These are phyloP conservation scores for Botryosphaeria dothidea DNA, from an alignment of 2,329 filamentous ascomycete species.

Conservation along the genomic window DNA sequence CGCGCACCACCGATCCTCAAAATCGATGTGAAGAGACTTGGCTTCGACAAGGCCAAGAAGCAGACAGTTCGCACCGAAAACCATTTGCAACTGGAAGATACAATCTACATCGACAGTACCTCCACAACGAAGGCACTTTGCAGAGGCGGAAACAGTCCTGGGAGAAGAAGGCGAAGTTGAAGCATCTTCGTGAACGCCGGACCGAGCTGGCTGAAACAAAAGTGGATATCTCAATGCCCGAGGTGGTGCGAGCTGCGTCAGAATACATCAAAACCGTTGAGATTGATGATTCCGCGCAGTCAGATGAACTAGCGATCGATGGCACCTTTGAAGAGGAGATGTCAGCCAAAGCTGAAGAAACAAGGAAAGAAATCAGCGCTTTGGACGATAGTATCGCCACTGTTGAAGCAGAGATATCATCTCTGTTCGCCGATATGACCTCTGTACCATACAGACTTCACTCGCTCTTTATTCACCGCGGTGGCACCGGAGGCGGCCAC, in stretches of 20 bases:
- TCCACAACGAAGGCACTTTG: conserved; percentile 44
- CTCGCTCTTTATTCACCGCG: conserved; percentile 89
- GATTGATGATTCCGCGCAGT: background rate
- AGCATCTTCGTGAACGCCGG: conserved; percentile 52
- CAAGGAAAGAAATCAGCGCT: conserved; percentile 6
- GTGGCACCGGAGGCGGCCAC: conserved; percentile 67
- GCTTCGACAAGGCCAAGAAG: conserved; percentile 62
- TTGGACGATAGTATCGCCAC: conserved; percentile 42
- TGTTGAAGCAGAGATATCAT: conserved; percentile 51
- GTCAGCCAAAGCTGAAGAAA: conserved; percentile 20
- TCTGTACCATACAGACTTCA: conserved; percentile 79
- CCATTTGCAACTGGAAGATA: conserved; percentile 76
- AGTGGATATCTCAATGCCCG: conserved; percentile 31
- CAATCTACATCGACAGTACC: conserved; percentile 86
- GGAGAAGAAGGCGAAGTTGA: conserved; percentile 69
- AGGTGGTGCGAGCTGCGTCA: conserved; percentile 34
- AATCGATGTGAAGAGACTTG: conserved; percentile 82
- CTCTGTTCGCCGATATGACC: conserved; percentile 64
- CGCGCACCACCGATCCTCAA: conserved; percentile 83
- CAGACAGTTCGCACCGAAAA: conserved; percentile 73
- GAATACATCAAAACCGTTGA: conserved; percentile 26
- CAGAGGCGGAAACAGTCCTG: conserved; percentile 69
- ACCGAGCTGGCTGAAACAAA: conserved; percentile 42
- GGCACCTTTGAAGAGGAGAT: conserved; percentile 1
- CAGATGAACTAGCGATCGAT: background rate